phyloP scores from a whole-genome alignment of 2,329 filamentous ascomycete species.

The Stachybotrys elegans region DNA sequence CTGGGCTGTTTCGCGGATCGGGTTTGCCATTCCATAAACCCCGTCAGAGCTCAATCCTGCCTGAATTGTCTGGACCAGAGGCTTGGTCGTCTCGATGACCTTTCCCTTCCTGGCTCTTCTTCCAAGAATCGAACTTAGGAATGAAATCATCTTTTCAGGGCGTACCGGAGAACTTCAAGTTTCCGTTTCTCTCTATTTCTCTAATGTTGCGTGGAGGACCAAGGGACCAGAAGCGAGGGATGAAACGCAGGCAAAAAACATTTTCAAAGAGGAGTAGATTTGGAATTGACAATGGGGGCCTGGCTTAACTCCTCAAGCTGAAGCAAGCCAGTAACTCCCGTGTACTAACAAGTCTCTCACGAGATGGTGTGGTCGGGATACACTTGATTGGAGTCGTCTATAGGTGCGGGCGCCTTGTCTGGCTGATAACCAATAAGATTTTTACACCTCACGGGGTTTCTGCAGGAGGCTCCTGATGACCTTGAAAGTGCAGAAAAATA shows the following conservation, averaged over 20 bases:
- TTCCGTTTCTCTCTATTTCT: neutral
- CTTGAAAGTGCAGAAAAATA: neutral
- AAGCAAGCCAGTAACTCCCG: neutral
- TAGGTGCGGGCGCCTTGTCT: neutral
- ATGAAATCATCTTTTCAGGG: neutral
- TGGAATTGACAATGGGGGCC: neutral
- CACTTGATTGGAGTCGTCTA: neutral
- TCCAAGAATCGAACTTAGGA: neutral
- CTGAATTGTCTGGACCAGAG: neutral
- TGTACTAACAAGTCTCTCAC: neutral
- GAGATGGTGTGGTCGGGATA: neutral
- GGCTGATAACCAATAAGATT: neutral
- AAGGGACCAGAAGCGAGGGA: neutral
- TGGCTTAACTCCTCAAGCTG: neutral
- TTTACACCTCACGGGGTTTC: neutral
- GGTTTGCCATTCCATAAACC: neutral
- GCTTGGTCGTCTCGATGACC: neutral
- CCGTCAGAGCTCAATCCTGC: neutral
- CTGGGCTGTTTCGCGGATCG: neutral
- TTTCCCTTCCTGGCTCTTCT: neutral
- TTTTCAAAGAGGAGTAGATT: neutral
- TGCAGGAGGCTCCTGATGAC: neutral
- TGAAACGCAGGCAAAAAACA: neutral
- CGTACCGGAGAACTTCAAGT: neutral
- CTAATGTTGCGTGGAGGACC: neutral